Evolutionary conservation across 1,284 basidiomycete genomes (phyloP).

Genomic region (Schizophyllum commune): DNA sequence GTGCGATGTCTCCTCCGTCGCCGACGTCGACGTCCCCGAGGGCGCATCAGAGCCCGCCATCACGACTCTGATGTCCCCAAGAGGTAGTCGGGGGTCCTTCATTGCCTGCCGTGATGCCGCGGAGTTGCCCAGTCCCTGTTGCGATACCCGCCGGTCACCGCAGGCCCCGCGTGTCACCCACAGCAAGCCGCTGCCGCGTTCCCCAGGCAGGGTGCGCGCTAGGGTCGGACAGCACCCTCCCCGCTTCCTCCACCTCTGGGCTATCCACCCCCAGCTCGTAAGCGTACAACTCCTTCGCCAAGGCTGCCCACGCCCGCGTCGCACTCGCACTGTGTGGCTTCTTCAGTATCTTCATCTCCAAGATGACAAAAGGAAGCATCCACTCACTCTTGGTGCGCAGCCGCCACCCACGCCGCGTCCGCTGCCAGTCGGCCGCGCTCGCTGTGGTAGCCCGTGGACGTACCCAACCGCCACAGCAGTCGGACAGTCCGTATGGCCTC

Average conservation of each 20-base stretch:
- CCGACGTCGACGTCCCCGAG: too few species aligned
- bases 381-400: slow-evolving; percentile 52
- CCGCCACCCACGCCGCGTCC: slow-evolving; percentile 49
- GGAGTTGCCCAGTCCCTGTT: too few species aligned
- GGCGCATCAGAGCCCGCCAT: too few species aligned
- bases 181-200: slow-evolving; percentile 24
- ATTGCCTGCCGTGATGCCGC: too few species aligned
- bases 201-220: slow-evolving; percentile 39
- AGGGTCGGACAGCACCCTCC: slow-evolving; percentile 27
- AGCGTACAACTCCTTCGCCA: slow-evolving; percentile 44
- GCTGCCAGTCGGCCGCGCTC: slow-evolving; percentile 54
- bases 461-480: slow-evolving; percentile 47
- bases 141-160: too few species aligned
- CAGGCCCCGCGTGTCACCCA: slow-evolving; percentile 27
- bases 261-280: slow-evolving; percentile 51
- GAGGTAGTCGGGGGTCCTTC: too few species aligned
- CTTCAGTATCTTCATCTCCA: not conserved
- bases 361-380: not conserved
- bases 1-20: too few species aligned
- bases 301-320: slow-evolving; percentile 37
- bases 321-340: slow-evolving; percentile 29
- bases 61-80: too few species aligned
- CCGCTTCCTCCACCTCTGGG: slow-evolving; percentile 34
- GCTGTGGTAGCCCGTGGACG: slow-evolving; percentile 55
- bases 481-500: slow-evolving; percentile 40